Conservation (phyloP, 2,329 filamentous ascomycete species). For the Grosmannia serpens region DNA sequence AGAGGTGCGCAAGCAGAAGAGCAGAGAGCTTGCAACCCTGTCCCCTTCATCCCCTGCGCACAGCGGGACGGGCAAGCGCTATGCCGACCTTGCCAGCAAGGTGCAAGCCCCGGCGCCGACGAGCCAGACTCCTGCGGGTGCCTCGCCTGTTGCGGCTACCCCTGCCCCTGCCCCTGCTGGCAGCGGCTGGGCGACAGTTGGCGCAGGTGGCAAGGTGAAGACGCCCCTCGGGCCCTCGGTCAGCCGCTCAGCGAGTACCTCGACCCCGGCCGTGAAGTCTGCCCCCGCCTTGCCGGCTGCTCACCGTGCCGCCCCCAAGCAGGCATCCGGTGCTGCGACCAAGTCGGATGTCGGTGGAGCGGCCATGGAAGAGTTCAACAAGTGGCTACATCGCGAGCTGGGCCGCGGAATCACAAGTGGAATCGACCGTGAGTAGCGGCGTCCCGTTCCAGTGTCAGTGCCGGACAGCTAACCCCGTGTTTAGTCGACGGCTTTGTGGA, state of each 20-base stretch:
- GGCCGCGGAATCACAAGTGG: conserved; percentile 53
- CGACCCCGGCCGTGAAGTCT: conserved; percentile 28
- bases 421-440: conserved; percentile 36
- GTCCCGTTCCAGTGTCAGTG: neutral
- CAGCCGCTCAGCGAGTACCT: conserved; percentile 32
- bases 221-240: conserved; percentile 49
- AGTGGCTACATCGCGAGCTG: conserved; percentile 78
- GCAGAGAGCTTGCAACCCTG: conserved; percentile 31
- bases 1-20: conserved; percentile 75
- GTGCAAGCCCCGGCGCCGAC: conserved; percentile 28
- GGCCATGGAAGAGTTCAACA: conserved; percentile 85
- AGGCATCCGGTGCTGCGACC: conserved; percentile 31
- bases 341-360: conserved; percentile 27
- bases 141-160: conserved; percentile 24
- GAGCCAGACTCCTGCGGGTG: conserved; percentile 24
- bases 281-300: conserved; percentile 25
- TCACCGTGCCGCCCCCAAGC: conserved; percentile 28
- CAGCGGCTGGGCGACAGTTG: conserved; percentile 84
- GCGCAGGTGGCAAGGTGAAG: conserved; percentile 86
- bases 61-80: conserved; percentile 60
- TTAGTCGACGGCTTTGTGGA: conserved; percentile 67
- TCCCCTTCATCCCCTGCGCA: conserved; percentile 22
- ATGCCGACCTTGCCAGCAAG: conserved; percentile 89
- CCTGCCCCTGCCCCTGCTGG: conserved; percentile 33
- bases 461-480: conserved; percentile 20